Conservation (phyloP, 2,329 filamentous ascomycete genomes). For the Chlorencoelia australis region DNA sequence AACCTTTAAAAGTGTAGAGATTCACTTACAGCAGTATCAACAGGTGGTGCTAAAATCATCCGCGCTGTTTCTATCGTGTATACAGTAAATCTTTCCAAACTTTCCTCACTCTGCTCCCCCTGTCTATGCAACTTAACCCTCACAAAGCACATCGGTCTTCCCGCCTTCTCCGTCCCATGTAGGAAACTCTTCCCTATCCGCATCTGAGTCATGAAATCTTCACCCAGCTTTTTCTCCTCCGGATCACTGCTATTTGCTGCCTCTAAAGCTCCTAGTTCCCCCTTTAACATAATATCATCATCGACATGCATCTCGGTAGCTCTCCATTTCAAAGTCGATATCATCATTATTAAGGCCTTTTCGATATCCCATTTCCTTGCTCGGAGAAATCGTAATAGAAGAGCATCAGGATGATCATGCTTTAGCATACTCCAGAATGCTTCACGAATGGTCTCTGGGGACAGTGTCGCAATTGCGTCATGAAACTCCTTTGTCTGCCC, state of each 20-base stretch:
- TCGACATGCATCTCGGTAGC: slow-evolving; percentile 77
- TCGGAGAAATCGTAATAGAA: slow-evolving; percentile 71
- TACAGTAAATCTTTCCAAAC: slow-evolving; percentile 81
- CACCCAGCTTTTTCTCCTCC: slow-evolving; percentile 51
- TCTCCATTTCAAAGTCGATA: slow-evolving; percentile 92
- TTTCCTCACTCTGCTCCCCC: slow-evolving; percentile 72
- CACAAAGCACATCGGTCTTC: slow-evolving; percentile 79
- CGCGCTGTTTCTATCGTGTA: slow-evolving; percentile 92
- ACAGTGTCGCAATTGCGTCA: slow-evolving; percentile 65
- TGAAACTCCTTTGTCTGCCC: slow-evolving; percentile 81
- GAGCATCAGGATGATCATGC: slow-evolving; percentile 83
- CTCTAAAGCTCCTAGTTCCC: slow-evolving; percentile 57
- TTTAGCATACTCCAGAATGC: slow-evolving; percentile 94
- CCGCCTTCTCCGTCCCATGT: slow-evolving; percentile 76
- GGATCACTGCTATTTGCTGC: slow-evolving; percentile 47
- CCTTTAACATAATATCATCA: slow-evolving; percentile 70
- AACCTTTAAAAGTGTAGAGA: not conserved
- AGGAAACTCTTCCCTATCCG: slow-evolving; percentile 88
- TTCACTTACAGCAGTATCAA: slow-evolving; percentile 79
- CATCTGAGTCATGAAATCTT: slow-evolving; percentile 75
- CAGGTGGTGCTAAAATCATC: slow-evolving; percentile 65
- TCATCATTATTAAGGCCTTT: slow-evolving; percentile 84
- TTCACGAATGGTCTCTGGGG: slow-evolving; percentile 66
- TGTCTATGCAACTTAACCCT: slow-evolving; percentile 72
- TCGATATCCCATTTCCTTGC: slow-evolving; percentile 96